phyloP scores from a whole-genome alignment of 257 asterid species.

The Henckelia pumila region DNA sequence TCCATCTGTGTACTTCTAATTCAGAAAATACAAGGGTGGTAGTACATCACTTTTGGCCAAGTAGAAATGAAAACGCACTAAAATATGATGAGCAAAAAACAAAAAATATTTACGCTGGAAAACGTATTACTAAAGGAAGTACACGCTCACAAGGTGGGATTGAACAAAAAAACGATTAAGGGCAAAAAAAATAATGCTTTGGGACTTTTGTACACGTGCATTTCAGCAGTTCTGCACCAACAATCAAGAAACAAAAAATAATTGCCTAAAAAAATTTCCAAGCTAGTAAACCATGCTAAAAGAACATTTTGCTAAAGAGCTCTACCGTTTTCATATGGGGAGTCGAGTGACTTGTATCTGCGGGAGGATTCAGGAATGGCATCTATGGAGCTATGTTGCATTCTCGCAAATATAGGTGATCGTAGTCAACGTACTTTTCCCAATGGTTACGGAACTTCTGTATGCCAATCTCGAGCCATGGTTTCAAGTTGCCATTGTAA shows the following conservation, averaged over 20 bases:
- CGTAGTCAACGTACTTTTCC: constrained; percentile 49
- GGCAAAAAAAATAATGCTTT: background rate
- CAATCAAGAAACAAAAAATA: background rate
- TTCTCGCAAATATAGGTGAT: constrained; percentile 46
- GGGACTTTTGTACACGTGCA: constrained; percentile 19
- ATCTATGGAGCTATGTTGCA: constrained; percentile 56
- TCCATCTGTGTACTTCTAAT: background rate
- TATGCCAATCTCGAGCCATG: constrained; percentile 66
- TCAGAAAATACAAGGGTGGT: background rate
- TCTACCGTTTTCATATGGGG: constrained; percentile 16
- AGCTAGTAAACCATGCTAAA: constrained; percentile 13
- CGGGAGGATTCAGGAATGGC: background rate
- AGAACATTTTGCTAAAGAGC: constrained; percentile 20
- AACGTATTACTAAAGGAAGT: background rate
- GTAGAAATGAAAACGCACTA: background rate
- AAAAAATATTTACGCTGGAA: background rate
- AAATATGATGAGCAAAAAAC: no score
- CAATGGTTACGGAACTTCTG: constrained; percentile 53
- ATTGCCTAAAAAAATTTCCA: constrained; percentile 9
- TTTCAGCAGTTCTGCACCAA: constrained; percentile 26
- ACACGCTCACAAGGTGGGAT: background rate
- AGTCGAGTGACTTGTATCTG: constrained; percentile 1
- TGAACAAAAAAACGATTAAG: background rate
- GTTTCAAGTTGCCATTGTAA: constrained; percentile 65
- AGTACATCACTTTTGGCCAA: no score